Evolutionary conservation across 345 rosid species (phyloP).

Genomic region (Pistacia vera): DNA sequence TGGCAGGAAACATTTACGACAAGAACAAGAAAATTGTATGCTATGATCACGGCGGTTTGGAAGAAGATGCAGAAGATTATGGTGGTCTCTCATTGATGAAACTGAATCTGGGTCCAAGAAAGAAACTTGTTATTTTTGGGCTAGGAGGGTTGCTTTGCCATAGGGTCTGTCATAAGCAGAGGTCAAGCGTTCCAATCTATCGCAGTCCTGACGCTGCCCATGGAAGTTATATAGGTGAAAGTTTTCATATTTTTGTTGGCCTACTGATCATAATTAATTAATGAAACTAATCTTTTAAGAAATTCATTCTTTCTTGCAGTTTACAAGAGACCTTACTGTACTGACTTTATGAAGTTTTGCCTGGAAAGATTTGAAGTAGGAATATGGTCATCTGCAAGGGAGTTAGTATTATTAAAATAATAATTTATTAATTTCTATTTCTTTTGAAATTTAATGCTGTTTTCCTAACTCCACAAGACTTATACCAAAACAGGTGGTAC

Average conservation of each 20-base stretch:
- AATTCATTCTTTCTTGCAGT: slow-evolving; percentile 23
- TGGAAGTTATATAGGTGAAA: slow-evolving; percentile 31
- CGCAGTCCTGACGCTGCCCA: slow-evolving; percentile 31
- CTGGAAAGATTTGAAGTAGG: slow-evolving; percentile 54
- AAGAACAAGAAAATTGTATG: not conserved
- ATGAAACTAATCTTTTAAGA: not conserved
- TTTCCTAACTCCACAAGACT: too few species aligned
- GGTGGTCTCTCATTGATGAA: slow-evolving; percentile 7
- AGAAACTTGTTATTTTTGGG: slow-evolving; percentile 41
- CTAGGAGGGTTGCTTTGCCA: slow-evolving; percentile 38
- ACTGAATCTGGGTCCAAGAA: slow-evolving; percentile 13
- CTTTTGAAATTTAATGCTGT: too few species aligned
- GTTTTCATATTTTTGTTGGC: not conserved
- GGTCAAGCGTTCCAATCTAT: not conserved
- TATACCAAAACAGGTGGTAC: slow-evolving; percentile 14
- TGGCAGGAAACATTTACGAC: not conserved
- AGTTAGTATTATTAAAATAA: slow-evolving; percentile 2
- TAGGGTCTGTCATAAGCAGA: slow-evolving; percentile 7
- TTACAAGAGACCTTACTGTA: slow-evolving; percentile 48
- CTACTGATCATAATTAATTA: not conserved
- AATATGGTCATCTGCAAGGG: slow-evolving; percentile 47
- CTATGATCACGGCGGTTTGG: not conserved
- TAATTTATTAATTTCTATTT: not conserved
- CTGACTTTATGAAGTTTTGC: slow-evolving; percentile 43
- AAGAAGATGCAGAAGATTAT: not conserved